Conservation (phyloP, 352 stramenopile species). For the Pythium angustatum region DNA sequence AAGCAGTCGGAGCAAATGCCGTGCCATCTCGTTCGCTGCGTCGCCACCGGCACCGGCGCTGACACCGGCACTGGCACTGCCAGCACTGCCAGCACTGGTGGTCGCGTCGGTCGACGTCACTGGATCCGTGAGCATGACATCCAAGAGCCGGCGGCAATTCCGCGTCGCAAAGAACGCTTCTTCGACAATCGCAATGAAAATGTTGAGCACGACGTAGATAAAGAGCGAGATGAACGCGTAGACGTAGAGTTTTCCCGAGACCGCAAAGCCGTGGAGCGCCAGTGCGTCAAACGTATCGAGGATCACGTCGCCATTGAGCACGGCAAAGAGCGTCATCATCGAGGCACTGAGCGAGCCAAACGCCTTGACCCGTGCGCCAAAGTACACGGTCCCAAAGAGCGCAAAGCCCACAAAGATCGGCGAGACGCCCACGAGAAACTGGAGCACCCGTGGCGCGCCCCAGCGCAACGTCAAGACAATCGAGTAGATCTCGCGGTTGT, state of each 20-base stretch:
- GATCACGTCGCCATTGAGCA: constrained; percentile 92
- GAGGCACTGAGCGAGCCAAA: constrained; percentile 72
- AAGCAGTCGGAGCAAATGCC: constrained; percentile 48
- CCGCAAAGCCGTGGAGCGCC: constrained; percentile 56
- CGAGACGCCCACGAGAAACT: constrained; percentile 88
- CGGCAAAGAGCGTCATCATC: constrained; percentile 84
- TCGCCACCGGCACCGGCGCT: not conserved
- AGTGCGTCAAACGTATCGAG: constrained; percentile 90
- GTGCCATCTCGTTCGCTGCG: constrained; percentile 54
- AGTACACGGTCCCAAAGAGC: constrained; percentile 89
- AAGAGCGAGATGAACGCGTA: constrained; percentile 92
- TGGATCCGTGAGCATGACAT: constrained; percentile 61
- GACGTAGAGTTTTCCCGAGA: constrained; percentile 80
- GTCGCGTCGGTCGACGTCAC: constrained; percentile 21
- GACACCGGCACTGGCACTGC: not conserved
- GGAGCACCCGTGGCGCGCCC: constrained; percentile 75
- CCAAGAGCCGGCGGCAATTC: constrained; percentile 57
- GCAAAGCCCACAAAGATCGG: constrained; percentile 89
- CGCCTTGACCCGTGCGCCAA: constrained; percentile 73
- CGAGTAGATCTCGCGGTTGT: constrained; percentile 87
- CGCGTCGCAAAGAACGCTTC: constrained; percentile 91
- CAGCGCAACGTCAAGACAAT: constrained; percentile 89
- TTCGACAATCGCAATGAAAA: constrained; percentile 92
- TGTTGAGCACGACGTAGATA: constrained; percentile 93
- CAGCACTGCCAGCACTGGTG: not conserved